These are phyloP conservation scores for Atkinsonella texensis DNA, from an alignment of 2,329 filamentous ascomycete genomes.

Conservation along the genomic window DNA sequence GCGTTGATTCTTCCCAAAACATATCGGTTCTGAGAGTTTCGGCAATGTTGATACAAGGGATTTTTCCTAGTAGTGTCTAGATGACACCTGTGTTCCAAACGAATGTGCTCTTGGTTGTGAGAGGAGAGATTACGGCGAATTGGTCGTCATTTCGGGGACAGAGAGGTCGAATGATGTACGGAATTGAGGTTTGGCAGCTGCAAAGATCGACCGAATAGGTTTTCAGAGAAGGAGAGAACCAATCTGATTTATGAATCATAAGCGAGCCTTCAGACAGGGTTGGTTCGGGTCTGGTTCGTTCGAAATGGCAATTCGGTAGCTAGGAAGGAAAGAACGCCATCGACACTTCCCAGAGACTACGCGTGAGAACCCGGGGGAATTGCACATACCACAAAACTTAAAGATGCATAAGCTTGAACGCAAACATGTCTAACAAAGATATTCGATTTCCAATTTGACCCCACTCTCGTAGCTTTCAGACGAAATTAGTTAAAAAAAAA, in stretches of 20 bases:
- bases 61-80: not conserved
- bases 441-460: not conserved
- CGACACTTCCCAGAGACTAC: not conserved
- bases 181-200: not conserved
- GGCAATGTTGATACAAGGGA: not conserved
- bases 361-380: not conserved
- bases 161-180: not conserved
- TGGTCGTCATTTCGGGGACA: too few relatives aligned
- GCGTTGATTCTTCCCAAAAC: constrained; percentile 1
- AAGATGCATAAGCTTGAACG: not conserved
- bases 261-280: not conserved
- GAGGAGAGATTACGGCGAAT: not conserved
- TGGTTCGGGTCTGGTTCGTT: not conserved
- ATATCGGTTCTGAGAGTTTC: constrained; percentile 9
- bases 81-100: not conserved
- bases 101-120: not conserved
- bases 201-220: too few relatives aligned
- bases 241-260: not conserved
- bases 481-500: not conserved
- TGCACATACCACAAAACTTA: not conserved
- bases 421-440: not conserved
- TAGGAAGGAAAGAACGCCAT: constrained; percentile 3
- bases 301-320: not conserved
- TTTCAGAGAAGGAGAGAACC: not conserved
- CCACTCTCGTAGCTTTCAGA: not conserved